Evolutionary conservation across 2,329 filamentous ascomycete genomes (phyloP), one percentile per base, ranked within the genome.

Genomic region (Ilyonectria destructans): DNA sequence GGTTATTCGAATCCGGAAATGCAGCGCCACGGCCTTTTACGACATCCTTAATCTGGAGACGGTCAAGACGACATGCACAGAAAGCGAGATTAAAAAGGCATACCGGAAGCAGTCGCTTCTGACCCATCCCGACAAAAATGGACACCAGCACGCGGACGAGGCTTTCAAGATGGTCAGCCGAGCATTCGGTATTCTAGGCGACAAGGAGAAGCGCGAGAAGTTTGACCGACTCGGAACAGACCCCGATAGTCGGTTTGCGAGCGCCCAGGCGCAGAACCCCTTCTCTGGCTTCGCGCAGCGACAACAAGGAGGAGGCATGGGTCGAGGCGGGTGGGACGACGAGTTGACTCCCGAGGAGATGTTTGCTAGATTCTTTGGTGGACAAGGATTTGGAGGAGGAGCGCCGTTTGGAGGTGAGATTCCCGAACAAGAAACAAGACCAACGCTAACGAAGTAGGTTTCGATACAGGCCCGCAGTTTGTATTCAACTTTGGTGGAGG

Each of bases 81-180:
- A 98, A 75, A 82, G 86, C 69, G 96, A 98, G 77, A 95, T 99
- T 80, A 99, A 98, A 82, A 98, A 98, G 85, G 96, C 96, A 7
- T 99, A 99, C 84, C 90, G 96, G 78, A 98, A 97, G 84, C 88
- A 97, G 80, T 96, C 93, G 79, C 85, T 99, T 77, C 87, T 98
- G 78, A 99, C 96, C 67, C 96, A 99, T 86, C 96, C 96, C 71
- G 96, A 99, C 86, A 99, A 99, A 86, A 99, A 99, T 87, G 95
- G 95, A 58, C 95, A 98, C 80, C 92, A 96, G 43, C 91, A 97
- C 68, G 96, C 96, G 62, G 96, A 98, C 80, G 96, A 99, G 85
- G 96, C 96, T 35, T 99, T 99, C 85, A 99, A 99, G 86, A 93
- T 98, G 93, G 95, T 99, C 26, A 93, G 94, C 77, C 89, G 94